A percentile compares a stretch with the other conserved stretches of the same genome.
Evolutionary conservation across 345 rosid species (phyloP).

Genomic region (Crucihimalaya himalaica): DNA sequence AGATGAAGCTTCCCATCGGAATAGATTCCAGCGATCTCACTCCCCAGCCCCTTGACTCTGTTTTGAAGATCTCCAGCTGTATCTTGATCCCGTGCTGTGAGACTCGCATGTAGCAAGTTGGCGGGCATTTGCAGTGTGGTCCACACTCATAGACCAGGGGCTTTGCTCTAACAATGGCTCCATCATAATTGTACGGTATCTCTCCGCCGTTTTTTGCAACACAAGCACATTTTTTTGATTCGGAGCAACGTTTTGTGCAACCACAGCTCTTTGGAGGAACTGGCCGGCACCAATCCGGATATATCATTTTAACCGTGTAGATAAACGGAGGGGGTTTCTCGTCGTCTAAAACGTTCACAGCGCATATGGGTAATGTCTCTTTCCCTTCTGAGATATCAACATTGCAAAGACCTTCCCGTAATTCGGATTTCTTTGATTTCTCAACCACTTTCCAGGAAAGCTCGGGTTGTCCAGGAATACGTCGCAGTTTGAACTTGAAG

Average conservation of each 20-base stretch:
- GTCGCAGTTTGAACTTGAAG: conserved; percentile 61
- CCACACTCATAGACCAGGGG: conserved; percentile 80
- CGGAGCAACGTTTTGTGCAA: conserved; percentile 58
- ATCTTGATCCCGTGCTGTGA: conserved; percentile 64
- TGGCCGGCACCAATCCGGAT: conserved; percentile 52
- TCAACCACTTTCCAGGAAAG: conserved; percentile 69
- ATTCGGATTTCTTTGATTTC: conserved; percentile 46
- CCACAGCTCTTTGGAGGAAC: conserved; percentile 55
- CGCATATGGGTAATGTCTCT: conserved; percentile 64
- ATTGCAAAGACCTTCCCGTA: conserved; percentile 56
- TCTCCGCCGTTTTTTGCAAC: conserved; percentile 61
- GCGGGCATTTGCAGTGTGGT: conserved; percentile 69
- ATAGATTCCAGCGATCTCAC: conserved; percentile 71
- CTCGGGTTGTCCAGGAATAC: conserved; percentile 73
- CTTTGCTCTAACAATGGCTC: conserved; percentile 63
- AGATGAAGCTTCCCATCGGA: conserved; percentile 74
- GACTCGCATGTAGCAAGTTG: conserved; percentile 72
- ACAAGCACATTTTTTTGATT: conserved; percentile 55
- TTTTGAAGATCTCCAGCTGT: conserved; percentile 76
- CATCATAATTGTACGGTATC: conserved; percentile 69
- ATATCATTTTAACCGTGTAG: conserved; percentile 53
- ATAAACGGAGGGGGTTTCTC: conserved; percentile 62
- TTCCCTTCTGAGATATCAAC: conserved; percentile 64
- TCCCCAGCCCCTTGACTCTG: conserved; percentile 82
- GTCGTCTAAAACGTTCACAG: conserved; percentile 63